These are phyloP conservation scores for Globisporangium alternatum DNA, from an alignment of 352 stramenopile genomes.

Conservation along the genomic window DNA sequence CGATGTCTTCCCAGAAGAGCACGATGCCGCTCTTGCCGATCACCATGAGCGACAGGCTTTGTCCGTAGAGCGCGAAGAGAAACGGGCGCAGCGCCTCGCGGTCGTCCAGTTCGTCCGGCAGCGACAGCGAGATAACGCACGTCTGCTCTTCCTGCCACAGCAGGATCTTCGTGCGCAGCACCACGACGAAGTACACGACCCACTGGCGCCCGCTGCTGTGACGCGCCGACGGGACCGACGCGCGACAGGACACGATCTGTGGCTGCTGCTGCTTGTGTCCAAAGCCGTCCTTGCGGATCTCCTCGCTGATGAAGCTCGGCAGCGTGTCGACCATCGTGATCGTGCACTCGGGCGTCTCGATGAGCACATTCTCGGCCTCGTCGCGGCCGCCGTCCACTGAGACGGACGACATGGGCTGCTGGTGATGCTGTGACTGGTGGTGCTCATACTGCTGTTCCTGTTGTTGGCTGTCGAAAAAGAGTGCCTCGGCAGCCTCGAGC, in stretches of 20 bases:
- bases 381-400: slow-evolving; percentile 6
- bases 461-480: slow-evolving; percentile 1
- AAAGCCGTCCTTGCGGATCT: slow-evolving; percentile 39
- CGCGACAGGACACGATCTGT: slow-evolving; percentile 33
- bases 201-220: slow-evolving; percentile 49
- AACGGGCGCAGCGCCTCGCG: slow-evolving; percentile 60
- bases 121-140: slow-evolving; percentile 43
- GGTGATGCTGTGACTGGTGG: neutral
- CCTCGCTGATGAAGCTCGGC: slow-evolving; percentile 39
- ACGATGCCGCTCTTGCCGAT: slow-evolving; percentile 60
- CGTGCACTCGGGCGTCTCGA: slow-evolving; percentile 52
- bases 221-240: slow-evolving; percentile 38
- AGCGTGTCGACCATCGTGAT: slow-evolving; percentile 44
- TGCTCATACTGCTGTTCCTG: slow-evolving; percentile 6
- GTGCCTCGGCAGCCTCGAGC: slow-evolving; percentile 15
- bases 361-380: slow-evolving; percentile 30
- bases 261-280: slow-evolving; percentile 13
- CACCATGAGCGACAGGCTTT: slow-evolving; percentile 68
- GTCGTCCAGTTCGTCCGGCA: slow-evolving; percentile 52
- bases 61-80: slow-evolving; percentile 59
- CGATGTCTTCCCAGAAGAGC: slow-evolving; percentile 82
- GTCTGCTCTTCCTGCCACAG: slow-evolving; percentile 60
- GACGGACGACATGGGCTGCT: neutral
- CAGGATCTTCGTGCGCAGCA: slow-evolving; percentile 55
- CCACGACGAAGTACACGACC: slow-evolving; percentile 55